phyloP scores from a whole-genome alignment of 2,329 filamentous ascomycete genomes.

The Colletotrichum musae region DNA sequence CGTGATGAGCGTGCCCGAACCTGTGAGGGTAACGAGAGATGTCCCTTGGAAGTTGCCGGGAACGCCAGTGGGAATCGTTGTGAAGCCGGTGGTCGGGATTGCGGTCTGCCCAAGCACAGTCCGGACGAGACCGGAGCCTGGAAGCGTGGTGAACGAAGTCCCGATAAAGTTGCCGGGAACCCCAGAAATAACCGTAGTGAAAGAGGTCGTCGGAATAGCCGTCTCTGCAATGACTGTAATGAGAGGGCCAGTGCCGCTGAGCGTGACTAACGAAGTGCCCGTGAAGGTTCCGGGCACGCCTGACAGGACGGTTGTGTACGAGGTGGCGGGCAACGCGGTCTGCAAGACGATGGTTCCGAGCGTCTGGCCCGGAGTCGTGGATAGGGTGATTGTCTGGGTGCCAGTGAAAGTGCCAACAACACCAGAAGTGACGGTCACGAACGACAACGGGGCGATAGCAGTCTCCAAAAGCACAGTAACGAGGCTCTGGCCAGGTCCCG shows the following conservation, averaged over 20 bases:
- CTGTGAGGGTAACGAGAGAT: not conserved
- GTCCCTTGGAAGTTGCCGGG: slow-evolving; percentile 16
- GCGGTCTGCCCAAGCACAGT: slow-evolving; percentile 6
- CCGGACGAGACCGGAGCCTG: not conserved
- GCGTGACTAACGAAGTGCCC: slow-evolving; percentile 1
- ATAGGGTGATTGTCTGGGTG: slow-evolving; percentile 8
- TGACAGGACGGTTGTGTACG: slow-evolving; percentile 3
- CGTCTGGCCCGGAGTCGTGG: slow-evolving; percentile 3
- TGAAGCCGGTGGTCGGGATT: not conserved
- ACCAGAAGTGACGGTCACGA: slow-evolving; percentile 16
- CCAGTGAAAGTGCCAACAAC: slow-evolving; percentile 18
- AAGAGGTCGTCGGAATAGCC: not conserved
- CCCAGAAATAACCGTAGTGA: not conserved
- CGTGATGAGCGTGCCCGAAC: slow-evolving; percentile 7
- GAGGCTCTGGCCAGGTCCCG: slow-evolving; percentile 20
- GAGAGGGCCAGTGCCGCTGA: not conserved
- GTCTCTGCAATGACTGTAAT: slow-evolving; percentile 6
- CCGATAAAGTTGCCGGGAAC: slow-evolving; percentile 1
- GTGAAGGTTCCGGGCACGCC: slow-evolving; percentile 21
- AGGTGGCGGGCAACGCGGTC: slow-evolving; percentile 13
- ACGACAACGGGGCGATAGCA: slow-evolving; percentile 18
- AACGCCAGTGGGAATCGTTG: not conserved
- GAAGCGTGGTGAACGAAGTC: slow-evolving; percentile 6
- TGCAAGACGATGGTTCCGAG: slow-evolving; percentile 18
- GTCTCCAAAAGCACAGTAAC: slow-evolving; percentile 29